phyloP scores from a whole-genome alignment of 2,329 filamentous ascomycete species.

The Calonectria leucothoes region DNA sequence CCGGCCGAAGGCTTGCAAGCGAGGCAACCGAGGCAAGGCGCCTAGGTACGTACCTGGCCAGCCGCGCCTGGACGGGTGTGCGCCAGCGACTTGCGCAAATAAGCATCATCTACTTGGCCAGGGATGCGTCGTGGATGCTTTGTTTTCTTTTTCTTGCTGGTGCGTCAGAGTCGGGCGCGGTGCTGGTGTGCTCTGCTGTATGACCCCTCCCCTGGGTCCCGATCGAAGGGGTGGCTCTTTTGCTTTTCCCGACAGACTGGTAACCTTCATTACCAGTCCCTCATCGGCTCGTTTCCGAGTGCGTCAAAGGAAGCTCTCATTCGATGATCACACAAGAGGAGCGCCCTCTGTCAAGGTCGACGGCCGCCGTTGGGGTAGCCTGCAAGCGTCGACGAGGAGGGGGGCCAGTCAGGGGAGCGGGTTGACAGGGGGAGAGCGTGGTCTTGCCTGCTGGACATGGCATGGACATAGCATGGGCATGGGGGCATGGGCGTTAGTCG shows the following conservation, averaged over 20 bases:
- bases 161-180: background rate
- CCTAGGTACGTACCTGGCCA: constrained; percentile 2
- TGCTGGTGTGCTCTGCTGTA: background rate
- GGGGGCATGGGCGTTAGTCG: background rate
- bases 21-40: background rate
- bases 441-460: constrained; percentile 1
- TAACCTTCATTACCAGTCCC: constrained; percentile 30
- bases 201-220: constrained; percentile 19
- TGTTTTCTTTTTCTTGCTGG: background rate
- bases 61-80: background rate
- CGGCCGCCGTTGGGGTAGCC: constrained; percentile 1
- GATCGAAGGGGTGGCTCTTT: constrained; percentile 28
- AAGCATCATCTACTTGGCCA: background rate
- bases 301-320: constrained; percentile 19
- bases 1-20: constrained; percentile 4
- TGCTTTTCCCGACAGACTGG: constrained; percentile 40
- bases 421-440: constrained; percentile 15
- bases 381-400: constrained; percentile 7
- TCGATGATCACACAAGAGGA: constrained; percentile 12
- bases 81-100: background rate
- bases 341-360: constrained; percentile 14
- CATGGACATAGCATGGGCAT: background rate
- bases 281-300: constrained; percentile 29
- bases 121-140: background rate
- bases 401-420: constrained; percentile 14